phyloP scores from a whole-genome alignment of 139 green algal species.

The Zygnema cylindricum region DNA sequence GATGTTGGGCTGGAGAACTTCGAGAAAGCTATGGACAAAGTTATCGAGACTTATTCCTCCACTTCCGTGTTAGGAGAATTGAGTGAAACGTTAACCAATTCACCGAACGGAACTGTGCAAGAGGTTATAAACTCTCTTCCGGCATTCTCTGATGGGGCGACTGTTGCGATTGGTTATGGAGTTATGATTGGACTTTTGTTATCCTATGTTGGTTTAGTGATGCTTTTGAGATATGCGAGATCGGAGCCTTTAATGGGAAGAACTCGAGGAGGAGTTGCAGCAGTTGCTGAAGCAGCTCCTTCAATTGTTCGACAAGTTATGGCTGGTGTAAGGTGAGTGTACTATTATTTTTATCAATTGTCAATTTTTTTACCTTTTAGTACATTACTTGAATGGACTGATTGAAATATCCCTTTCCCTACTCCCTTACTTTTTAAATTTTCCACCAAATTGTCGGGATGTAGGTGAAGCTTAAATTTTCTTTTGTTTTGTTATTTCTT shows the following conservation, averaged over 20 bases:
- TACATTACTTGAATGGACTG: too few relatives aligned
- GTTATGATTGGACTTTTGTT: slow-evolving; percentile 13
- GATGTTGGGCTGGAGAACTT: neutral
- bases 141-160: slow-evolving; percentile 20
- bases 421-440: too few relatives aligned
- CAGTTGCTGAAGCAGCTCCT: slow-evolving; percentile 15
- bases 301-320: slow-evolving; percentile 21
- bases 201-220: slow-evolving; percentile 18
- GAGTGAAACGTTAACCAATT: neutral
- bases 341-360: neutral
- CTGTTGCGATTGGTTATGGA: slow-evolving; percentile 29
- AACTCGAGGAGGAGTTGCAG: neutral
- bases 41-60: neutral
- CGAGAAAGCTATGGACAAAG: neutral
- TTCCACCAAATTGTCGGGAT: neutral
- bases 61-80: neutral
- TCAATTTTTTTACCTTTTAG: neutral
- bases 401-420: too few relatives aligned
- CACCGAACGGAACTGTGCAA: neutral
- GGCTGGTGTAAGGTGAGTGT: slow-evolving; percentile 8
- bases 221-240: slow-evolving; percentile 21
- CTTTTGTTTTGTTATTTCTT: neutral
- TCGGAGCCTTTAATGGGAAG: neutral
- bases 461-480: neutral
- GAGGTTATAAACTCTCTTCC: neutral